Evolutionary conservation across 139 green algal species (phyloP).

Genomic region (Chlorella vulgaris): DNA sequence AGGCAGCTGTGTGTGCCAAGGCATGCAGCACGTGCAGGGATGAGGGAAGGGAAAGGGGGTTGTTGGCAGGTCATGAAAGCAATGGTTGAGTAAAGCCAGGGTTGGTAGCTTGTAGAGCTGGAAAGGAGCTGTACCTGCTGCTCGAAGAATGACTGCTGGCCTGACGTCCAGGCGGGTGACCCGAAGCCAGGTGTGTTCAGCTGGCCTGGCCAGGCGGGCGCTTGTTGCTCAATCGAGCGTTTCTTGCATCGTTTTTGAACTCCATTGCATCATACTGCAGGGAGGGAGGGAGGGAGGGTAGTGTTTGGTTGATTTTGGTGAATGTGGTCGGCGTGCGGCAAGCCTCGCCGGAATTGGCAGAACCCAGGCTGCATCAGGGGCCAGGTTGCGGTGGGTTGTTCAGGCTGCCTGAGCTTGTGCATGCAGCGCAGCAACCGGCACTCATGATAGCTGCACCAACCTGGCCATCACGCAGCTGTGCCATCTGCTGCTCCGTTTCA

Average conservation of each 20-base stretch:
- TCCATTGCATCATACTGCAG: constrained; percentile 6
- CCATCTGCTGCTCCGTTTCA: constrained; percentile 44
- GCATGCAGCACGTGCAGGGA: too few relatives aligned
- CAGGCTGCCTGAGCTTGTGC: too few relatives aligned
- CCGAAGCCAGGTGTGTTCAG: background rate
- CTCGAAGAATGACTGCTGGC: background rate
- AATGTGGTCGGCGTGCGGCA: too few relatives aligned
- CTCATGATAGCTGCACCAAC: too few relatives aligned
- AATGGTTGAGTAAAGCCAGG: too few relatives aligned
- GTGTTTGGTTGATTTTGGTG: background rate
- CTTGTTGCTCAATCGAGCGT: constrained; percentile 16
- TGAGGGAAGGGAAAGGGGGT: too few relatives aligned
- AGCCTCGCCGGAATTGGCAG: too few relatives aligned
- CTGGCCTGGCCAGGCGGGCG: background rate
- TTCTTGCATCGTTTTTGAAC: constrained; percentile 34
- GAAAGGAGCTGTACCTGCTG: background rate
- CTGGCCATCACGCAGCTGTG: constrained; percentile 31
- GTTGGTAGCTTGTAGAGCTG: too few relatives aligned
- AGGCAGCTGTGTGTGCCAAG: too few relatives aligned
- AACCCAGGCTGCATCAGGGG: too few relatives aligned
- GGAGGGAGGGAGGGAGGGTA: background rate
- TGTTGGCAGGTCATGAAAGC: too few relatives aligned
- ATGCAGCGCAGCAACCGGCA: too few relatives aligned
- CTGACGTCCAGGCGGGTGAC: background rate
- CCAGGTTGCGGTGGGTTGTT: background rate